A percentile compares a stretch with the other conserved stretches of the same genome.
Evolutionary conservation across 495 filamentous ascomycete genomes (phyloP).

Genomic region (Xylaria nigripes): DNA sequence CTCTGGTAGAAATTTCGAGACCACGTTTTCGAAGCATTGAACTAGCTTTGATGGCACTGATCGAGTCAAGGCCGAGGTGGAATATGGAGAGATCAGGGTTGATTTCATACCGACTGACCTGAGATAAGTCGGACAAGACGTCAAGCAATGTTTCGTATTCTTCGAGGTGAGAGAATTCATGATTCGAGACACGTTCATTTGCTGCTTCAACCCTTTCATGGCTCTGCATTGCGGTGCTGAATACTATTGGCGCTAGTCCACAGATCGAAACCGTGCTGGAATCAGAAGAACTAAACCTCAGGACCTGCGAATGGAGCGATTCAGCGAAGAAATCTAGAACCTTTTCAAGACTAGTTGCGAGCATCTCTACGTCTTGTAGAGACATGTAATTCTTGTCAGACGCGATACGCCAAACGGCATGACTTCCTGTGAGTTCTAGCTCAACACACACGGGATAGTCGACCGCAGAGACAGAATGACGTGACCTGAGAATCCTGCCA

Average conservation of each 20-base stretch:
- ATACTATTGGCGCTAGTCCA: constrained; percentile 32
- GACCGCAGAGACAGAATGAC: constrained; percentile 51
- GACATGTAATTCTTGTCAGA: constrained; percentile 50
- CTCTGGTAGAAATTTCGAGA: constrained; percentile 52
- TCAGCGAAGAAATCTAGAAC: constrained; percentile 46
- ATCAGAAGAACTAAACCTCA: constrained; percentile 37
- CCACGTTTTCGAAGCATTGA: constrained; percentile 54
- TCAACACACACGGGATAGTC: constrained; percentile 78
- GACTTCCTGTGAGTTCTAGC: constrained; percentile 51
- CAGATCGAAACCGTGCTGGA: constrained; percentile 44
- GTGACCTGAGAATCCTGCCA: constrained; percentile 31
- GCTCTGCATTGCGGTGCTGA: constrained; percentile 13
- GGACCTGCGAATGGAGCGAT: constrained; percentile 36
- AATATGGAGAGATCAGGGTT: constrained; percentile 61
- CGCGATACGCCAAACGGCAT: constrained; percentile 59
- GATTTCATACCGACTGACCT: constrained; percentile 53
- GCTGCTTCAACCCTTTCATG: too few species aligned
- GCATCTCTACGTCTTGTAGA: constrained; percentile 27
- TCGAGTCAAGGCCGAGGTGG: constrained; percentile 81
- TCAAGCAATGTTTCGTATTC: constrained; percentile 40
- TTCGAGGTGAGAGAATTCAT: not conserved
- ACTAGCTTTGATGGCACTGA: constrained; percentile 71
- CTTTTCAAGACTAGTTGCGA: constrained; percentile 48
- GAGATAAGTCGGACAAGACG: constrained; percentile 57
- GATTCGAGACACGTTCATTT: not conserved